Evolutionary conservation across 2,329 filamentous ascomycete genomes (phyloP).

Genomic region (Aspergillus sp.): DNA sequence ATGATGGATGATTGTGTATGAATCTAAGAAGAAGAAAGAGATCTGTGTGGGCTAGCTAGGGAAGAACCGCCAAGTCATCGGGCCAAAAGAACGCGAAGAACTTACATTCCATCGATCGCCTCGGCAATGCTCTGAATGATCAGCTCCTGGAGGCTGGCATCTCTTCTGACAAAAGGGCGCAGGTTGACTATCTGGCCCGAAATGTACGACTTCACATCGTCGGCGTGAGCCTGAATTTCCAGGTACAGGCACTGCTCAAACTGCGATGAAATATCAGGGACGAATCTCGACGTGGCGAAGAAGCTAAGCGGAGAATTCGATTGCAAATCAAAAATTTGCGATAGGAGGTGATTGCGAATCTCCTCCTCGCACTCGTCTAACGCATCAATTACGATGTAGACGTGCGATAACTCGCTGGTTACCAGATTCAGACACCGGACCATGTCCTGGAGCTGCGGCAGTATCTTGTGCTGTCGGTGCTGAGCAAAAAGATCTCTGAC

Average conservation of each 20-base stretch:
- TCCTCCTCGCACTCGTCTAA: conserved; percentile 19
- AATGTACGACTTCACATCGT: conserved; percentile 28
- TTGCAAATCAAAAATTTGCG: conserved; percentile 15
- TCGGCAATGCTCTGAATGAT: conserved; percentile 15
- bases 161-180: conserved; percentile 7
- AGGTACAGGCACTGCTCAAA: not conserved
- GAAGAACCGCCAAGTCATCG: too few species aligned
- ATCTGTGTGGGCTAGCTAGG: too few species aligned
- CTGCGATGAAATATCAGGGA: conserved; percentile 12
- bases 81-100: too few species aligned
- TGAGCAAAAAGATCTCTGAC: conserved; percentile 21
- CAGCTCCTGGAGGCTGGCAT: conserved; percentile 10
- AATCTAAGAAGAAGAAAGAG: too few species aligned
- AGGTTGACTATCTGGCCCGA: conserved; percentile 12
- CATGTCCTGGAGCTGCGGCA: conserved; percentile 18
- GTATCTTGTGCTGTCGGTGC: conserved; percentile 7
- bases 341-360: conserved; percentile 9
- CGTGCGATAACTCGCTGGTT: conserved; percentile 7
- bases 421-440: conserved; percentile 10
- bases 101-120: conserved; percentile 26
- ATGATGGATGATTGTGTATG: too few species aligned
- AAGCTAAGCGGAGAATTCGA: conserved; percentile 11
- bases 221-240: conserved; percentile 17
- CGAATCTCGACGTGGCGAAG: conserved; percentile 25
- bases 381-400: conserved; percentile 23